Evolutionary conservation across 192 early-diverging fungal species (phyloP).

Genomic region (Linnemannia exigua): DNA sequence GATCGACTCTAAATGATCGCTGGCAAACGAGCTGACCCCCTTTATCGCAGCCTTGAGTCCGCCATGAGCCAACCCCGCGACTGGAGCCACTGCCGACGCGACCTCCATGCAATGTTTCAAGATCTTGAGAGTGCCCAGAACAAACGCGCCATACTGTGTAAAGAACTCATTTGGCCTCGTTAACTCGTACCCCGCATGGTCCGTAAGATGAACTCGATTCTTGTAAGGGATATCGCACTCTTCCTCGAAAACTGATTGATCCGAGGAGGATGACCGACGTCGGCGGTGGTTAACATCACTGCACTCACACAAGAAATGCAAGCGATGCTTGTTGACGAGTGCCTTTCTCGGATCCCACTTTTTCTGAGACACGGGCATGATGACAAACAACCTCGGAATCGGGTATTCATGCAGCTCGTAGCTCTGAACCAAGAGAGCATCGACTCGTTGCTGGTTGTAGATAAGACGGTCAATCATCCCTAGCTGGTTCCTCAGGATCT

Average conservation of each 20-base stretch:
- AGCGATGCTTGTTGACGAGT: neutral
- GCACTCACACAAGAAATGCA: constrained; percentile 33
- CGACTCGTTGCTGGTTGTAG: neutral
- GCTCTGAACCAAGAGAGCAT: constrained; percentile 21
- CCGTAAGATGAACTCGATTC: constrained; percentile 13
- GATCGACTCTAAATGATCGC: neutral
- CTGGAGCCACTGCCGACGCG: neutral
- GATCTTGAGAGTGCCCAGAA: constrained; percentile 16
- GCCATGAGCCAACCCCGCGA: neutral
- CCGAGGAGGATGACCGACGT: neutral
- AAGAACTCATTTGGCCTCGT: constrained; percentile 14
- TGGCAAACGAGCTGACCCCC: neutral
- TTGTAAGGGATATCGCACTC: neutral
- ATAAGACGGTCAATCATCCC: neutral
- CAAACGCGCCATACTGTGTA: constrained; percentile 20
- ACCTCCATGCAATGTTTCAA: constrained; percentile 6
- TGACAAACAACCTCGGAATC: constrained; percentile 24
- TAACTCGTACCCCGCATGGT: constrained; percentile 18
- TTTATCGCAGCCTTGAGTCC: neutral
- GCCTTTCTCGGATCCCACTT: constrained; percentile 5
- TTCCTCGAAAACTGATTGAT: neutral
- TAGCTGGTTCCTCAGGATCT: constrained; percentile 1
- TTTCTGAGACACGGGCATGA: constrained; percentile 1
- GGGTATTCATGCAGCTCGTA: constrained; percentile 38
- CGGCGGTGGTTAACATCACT: neutral